phyloP scores from a whole-genome alignment of 345 rosid genomes.

The Aegle marmelos region DNA sequence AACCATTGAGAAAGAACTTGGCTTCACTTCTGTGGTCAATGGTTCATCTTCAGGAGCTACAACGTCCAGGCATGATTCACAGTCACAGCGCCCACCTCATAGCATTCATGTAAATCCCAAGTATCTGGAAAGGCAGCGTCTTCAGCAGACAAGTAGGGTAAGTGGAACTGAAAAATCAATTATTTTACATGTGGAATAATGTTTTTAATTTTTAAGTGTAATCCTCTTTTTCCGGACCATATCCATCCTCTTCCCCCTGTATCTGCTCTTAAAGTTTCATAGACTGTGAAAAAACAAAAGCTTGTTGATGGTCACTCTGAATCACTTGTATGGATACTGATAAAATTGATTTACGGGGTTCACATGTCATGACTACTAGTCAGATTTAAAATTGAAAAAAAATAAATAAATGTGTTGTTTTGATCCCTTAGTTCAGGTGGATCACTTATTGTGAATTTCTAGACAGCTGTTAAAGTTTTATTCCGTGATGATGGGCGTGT shows the following conservation, averaged over 20 bases:
- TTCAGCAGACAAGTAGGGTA: conserved; percentile 87
- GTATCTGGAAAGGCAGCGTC: conserved; percentile 88
- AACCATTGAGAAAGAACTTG: conserved; percentile 85
- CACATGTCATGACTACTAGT: background rate
- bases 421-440: background rate
- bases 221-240: background rate
- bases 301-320: background rate
- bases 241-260: background rate
- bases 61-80: conserved; percentile 62
- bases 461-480: background rate
- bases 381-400: no score
- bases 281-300: background rate
- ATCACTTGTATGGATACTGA: background rate
- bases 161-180: conserved; percentile 18
- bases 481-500: background rate
- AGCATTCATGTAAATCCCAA: conserved; percentile 99
- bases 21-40: conserved; percentile 60
- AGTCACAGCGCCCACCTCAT: conserved; percentile 68
- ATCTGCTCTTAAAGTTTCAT: background rate
- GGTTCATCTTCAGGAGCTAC: conserved; percentile 59
- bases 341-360: background rate
- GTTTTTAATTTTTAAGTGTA: background rate
- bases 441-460: background rate
- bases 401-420: background rate
- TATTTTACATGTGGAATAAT: conserved; percentile 1